Base-by-base conservation (phyloP, 75 land plant species). In the Pinus albicaulis region DNA sequence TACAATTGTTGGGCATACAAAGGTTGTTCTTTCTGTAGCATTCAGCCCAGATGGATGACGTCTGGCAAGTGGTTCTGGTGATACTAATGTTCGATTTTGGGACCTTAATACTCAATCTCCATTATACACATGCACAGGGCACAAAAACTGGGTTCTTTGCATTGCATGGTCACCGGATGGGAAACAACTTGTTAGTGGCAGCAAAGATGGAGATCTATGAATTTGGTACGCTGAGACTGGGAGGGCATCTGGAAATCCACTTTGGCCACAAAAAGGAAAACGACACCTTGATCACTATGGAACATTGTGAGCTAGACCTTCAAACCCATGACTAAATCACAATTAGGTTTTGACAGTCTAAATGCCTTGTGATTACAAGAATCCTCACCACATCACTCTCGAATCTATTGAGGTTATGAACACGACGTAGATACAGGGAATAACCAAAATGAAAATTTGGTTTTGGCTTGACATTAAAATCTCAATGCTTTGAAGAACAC, bases 131-230 rank as follows among this genome's bases (percentile, higher is more conserved):
- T 92, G 94, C 73, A 83, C 82, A 76, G 99, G 98, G 26, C 99
- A 97, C 77, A 95, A 82, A 75, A 92, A 92, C 82, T 97, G 99
- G 99, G 99, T 97, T 64, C 98, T 97, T 66, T 89, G 88, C 79
- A 92, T 97, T 77, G 89, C 95, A 36, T 97, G 99, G 99, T 94
- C 99, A 58, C 93, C 99, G 0, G 99, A 97, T 92, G 91, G 99
- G 12, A 90, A 89, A 72, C 82, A 87, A 72, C 92, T 97, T 74
- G 98, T 89, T 1, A 97, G 98, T 81, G 99, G 98, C 72, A 91
- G 98, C 83, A 97, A 89, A 74, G 84, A 92, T 59, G 99, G 99
- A 72, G 98, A 92, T 64, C 82, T 97, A 56, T 59, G 72, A 20
- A 68, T 85, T 60, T 97, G 99, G 99, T 91, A 97, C 66, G 95